Percentiles rank a stretch among this genome's conserved stretches.
Evolutionary conservation across 805 yeast genomes (phyloP).

Genomic region (Pichia pseudocactophila): DNA sequence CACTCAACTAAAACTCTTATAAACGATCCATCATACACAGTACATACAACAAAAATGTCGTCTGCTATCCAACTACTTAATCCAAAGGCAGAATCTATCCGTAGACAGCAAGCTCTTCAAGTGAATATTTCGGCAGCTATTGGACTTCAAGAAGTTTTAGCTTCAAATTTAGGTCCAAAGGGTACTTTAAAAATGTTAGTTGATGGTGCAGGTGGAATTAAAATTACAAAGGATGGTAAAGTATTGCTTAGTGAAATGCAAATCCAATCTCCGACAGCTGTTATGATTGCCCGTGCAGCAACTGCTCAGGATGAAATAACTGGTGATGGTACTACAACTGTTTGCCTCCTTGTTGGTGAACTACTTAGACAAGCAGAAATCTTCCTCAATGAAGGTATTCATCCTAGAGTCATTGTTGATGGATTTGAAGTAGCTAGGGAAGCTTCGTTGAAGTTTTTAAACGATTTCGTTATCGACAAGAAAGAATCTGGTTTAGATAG

Average conservation of each 20-base stretch:
- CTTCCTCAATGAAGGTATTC: slow-evolving; percentile 86
- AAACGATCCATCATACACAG: too few relatives aligned
- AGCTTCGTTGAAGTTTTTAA: slow-evolving; percentile 61
- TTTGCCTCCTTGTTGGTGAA: slow-evolving; percentile 89
- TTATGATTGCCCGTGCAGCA: slow-evolving; percentile 93
- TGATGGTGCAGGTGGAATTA: slow-evolving; percentile 93
- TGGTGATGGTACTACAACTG: slow-evolving; percentile 99
- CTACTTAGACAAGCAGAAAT: slow-evolving; percentile 90
- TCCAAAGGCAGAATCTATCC: slow-evolving; percentile 95
- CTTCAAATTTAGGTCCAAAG: slow-evolving; percentile 91
- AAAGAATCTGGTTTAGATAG: slow-evolving; percentile 44
- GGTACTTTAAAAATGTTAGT: slow-evolving; percentile 95
- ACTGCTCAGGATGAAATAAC: slow-evolving; percentile 98
- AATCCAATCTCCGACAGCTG: slow-evolving; percentile 85
- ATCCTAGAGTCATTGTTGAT: slow-evolving; percentile 88
- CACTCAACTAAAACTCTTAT: too few relatives aligned
- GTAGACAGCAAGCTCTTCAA: slow-evolving; percentile 90
- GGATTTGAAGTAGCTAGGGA: slow-evolving; percentile 89
- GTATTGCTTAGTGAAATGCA: slow-evolving; percentile 94
- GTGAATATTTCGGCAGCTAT: slow-evolving; percentile 96
- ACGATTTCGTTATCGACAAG: slow-evolving; percentile 47
- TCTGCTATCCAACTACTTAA: slow-evolving; percentile 78
- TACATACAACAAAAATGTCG: slow-evolving; percentile 28
- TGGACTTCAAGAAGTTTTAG: slow-evolving; percentile 87
- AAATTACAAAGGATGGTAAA: slow-evolving; percentile 94